Base-by-base conservation (phyloP, 495 filamentous ascomycete genomes). In the Podospora bellae-mahoneyi region DNA sequence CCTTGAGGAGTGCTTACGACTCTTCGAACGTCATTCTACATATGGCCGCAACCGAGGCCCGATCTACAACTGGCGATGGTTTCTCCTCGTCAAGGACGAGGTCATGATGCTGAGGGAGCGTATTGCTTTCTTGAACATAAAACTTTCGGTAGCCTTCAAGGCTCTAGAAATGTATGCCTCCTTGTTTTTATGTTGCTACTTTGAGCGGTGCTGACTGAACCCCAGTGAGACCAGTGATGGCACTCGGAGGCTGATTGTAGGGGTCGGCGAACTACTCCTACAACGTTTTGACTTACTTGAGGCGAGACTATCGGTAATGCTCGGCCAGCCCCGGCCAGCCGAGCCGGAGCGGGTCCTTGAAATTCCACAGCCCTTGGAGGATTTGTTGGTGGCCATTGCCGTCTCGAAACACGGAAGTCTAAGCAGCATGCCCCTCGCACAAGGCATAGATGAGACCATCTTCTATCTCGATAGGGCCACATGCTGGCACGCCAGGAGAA, bases 391-490 rank as follows among this genome's bases (percentile, higher is more conserved):
- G 2, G 55, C 28, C 5, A 72, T 67, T 1, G 26, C 44, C 2
- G 7, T 15, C 7, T 10, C 28, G 19, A 62, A 26, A 32, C 39
- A 66, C n/a, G 70, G 60, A n/a, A 44, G 23, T 9, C 32, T 59
- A 0, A 55, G 19, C 23, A 28, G 3, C 23, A 66, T 73, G n/a
- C 68, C 68, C 0, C n/a, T 73, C 18, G 39, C 23, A 3, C 58
- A 69, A 23, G 68, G 68, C 1, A 61, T 70, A 0, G 55, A 73
- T 15, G 68, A 73, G 26, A 28, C 39, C 6, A 39, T 73, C n/a
- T 70, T 73, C 34, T 66, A 70, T 59, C 58, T 70, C 20, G 71
- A 73, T 27, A 64, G 64, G 54, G 71, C 71, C 20, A 73, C 71
- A 9, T 4, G 68, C 53, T 70, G 28, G 39, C 63, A 65, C 32